Conservation (phyloP, 2,329 filamentous ascomycete genomes). For the Daldinia eschscholtzii region DNA sequence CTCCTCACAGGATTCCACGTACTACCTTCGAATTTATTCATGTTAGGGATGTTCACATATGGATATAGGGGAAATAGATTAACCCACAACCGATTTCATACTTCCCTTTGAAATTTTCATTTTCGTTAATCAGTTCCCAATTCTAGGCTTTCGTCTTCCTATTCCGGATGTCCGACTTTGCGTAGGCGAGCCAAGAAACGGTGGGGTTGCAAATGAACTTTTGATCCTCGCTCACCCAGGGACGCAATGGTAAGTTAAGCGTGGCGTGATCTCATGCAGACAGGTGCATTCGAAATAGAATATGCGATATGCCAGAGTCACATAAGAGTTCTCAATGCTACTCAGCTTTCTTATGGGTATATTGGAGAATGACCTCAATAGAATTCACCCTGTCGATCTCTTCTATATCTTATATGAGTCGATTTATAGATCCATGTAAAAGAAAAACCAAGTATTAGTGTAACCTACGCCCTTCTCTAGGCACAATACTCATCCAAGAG, state of each 20-base stretch:
- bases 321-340: not conserved
- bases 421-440: not conserved
- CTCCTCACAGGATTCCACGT: constrained; percentile 5
- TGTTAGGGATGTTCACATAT: not conserved
- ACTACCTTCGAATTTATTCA: not conserved
- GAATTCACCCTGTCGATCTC: not conserved
- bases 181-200: not conserved
- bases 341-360: not conserved
- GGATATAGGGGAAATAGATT: constrained; percentile 8
- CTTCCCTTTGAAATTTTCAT: not conserved
- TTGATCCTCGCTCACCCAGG: not conserved
- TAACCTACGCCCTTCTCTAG: not conserved
- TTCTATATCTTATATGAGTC: not conserved
- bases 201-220: not conserved
- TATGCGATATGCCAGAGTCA: not conserved
- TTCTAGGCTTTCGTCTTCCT: not conserved
- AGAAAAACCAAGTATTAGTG: not conserved
- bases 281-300: not conserved
- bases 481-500: not conserved
- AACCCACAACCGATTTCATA: not conserved
- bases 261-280: not conserved
- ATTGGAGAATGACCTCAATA: not conserved
- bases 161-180: constrained; percentile 7
- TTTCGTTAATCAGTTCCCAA: not conserved
- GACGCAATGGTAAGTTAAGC: constrained; percentile 1